Evolutionary conservation across 371 early-diverging fungal species (phyloP), one percentile per base, ranked within the genome.

Genomic region (Batkoa obscura): DNA sequence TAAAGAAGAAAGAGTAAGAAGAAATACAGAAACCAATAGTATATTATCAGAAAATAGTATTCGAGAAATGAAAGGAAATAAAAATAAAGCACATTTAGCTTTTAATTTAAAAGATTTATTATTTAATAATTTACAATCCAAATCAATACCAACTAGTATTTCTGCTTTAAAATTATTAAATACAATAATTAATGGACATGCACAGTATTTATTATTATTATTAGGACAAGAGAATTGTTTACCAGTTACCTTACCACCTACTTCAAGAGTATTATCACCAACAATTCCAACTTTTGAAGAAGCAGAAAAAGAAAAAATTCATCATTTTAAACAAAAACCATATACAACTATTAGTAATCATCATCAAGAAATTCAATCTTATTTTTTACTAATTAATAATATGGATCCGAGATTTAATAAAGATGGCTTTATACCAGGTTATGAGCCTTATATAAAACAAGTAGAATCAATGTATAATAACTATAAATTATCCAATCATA

Each of bases 121-220:
- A 15, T 78, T 85, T 57, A 76, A 79, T 9, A 77, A 83, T 23
- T 72, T 86, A 36, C 74, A 81, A 59, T 81, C 82, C 1, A 75
- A 72, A 8, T 83, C 83, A 0, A 76, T 75, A 43, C 72, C 81
- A 2, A 79, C 86, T 0, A 87, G 90, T 5, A 82, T 86, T 52
- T 83, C 86, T 2, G 83, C 90, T 0, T 68, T 92, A 32, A 84
- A 82, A 58, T 66, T 95, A 10, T 70, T 93, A 38, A 78, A 80
- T 23, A 78, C 81, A 0, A 59, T 91, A 9, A 75, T 95, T 45
- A 68, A 72, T 3, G 69, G 76, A 9, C 89, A 93, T 60, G 84
- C 84, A 62, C 75, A 75, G 42, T 81, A 80, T 58, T 73, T 88
- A 3, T 69, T 85, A 33, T 72, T 71, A 49, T 59, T 90, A 30